Base-by-base conservation (phyloP, 1,139 yeast genomes). In the Lodderomyces pseudojiufengensis region DNA sequence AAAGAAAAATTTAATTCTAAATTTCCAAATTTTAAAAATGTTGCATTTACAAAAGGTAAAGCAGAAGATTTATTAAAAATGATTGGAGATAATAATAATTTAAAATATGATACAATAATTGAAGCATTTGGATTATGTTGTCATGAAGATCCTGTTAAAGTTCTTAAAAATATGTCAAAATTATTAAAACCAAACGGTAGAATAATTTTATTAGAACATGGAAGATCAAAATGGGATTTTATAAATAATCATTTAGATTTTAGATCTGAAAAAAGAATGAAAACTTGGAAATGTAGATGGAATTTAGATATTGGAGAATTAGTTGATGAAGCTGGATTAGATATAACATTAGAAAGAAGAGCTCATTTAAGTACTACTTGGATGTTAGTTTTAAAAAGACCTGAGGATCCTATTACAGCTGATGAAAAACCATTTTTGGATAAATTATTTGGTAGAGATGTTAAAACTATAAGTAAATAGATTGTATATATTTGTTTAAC, bases 221-320 rank as follows among this genome's bases (percentile, higher is more conserved):
- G 98, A 2, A 71, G 96, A 51, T 85, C 96, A 40, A 71, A 78
- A 1, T 86, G 82, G 66, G 82, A 78, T 35, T 77, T 83, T 41
- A 73, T 92, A 46, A 92, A 94, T 58, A 75, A 79, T 30, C 80
- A 84, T 43, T 69, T 92, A 59, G 97, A 92, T 58, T 77, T 78
- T 45, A 73, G 94, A 46, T 90, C 96, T 6, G 88, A 79, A 39
- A 76, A 78, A 47, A 81, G 97, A 61, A 78, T 90, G 66, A 76
- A 84, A 45, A 80, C 84, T 9, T 92, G 97, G 97, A 97, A 97
- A 3, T 92, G 98, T 61, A 70, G 97, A 53, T 92, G 97, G 97
- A 92, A 92, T 53, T 67, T 92, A 45, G 97, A 92, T 54, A 86
- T 92, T 47, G 95, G 88, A 24, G 92, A 82, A 49, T 70, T 92